phyloP scores from a whole-genome alignment of 2,329 filamentous ascomycete species.

The Alternaria angustiovoidea region DNA sequence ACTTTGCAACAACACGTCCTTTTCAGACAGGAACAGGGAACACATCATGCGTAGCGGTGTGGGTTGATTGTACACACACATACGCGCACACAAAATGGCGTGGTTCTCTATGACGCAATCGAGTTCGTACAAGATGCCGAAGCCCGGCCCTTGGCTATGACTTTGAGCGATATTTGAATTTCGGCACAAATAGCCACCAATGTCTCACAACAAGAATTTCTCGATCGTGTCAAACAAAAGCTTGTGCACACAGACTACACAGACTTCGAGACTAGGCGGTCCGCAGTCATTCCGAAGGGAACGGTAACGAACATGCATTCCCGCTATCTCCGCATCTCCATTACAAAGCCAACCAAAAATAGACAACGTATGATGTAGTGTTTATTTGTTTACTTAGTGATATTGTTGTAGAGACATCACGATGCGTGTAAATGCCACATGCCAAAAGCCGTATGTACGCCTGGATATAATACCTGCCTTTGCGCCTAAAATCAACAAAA shows the following conservation, averaged over 20 bases:
- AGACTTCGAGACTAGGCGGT: neutral
- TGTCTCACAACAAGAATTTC: neutral
- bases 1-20: neutral
- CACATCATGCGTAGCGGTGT: neutral
- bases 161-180: conserved; percentile 4
- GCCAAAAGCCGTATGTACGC: neutral
- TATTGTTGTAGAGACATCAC: neutral
- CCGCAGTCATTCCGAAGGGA: conserved; percentile 1
- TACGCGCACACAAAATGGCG: neutral
- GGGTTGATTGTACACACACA: neutral
- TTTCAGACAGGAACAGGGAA: neutral
- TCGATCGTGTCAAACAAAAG: neutral
- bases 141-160: neutral
- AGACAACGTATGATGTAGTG: neutral
- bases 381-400: neutral
- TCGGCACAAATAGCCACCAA: conserved; percentile 3
- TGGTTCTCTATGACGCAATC: neutral
- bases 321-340: conserved; percentile 2
- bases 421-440: neutral
- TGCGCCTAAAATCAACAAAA: neutral
- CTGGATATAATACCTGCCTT: conserved; percentile 21
- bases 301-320: conserved; percentile 2
- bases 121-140: neutral
- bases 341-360: neutral
- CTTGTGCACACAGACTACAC: neutral